Base-by-base conservation (phyloP, 2,329 filamentous ascomycete species). In the Diaporthe citri region DNA sequence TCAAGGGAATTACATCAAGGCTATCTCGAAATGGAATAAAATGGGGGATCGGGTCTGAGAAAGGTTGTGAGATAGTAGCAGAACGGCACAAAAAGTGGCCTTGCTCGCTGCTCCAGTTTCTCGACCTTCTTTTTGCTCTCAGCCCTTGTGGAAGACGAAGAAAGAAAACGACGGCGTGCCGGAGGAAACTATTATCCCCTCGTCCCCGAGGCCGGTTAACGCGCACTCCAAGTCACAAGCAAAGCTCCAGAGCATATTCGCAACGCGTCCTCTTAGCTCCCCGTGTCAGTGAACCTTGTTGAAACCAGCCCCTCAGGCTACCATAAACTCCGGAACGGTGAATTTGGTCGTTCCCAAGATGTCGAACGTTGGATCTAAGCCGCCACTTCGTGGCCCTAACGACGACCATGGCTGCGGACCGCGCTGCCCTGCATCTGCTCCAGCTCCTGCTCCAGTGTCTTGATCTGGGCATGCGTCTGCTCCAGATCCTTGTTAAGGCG, bases 401-500 rank as follows among this genome's bases (percentile, higher is more conserved):
- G 95, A 86, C 96, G 95, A 81, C 96, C 95, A 85, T 97, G 94
- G 88, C 94, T 97, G 88, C 96, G 94, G 83, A 95, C 94, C 82
- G 95, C 92, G 83, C 90, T 95, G 84, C 95, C 95, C 87, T 98
- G 96, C 92, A 98, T 94, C 80, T 91, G 88, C 87, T 99, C 97
- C 82, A 99, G 93, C 84, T 99, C 97, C 79, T 90, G 89, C 88
- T 99, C 97, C 80, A 97, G 90, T 84, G 94, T 91, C 90, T 97
- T 97, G 90, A 97, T 97, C 86, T 90, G 93, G 82, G 97, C 96
- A 83, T 99, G 97, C 80, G 96, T 98, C 86, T 95, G 94, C 89
- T 99, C 97, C 85, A 99, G 92, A 83, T 99, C 97, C 92, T 99
- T 99, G 93, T 99, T 99, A 88, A 99, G 92, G 81, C 97, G 95